Percentiles rank a stretch among this genome's conserved stretches.
Evolutionary conservation across 2,329 filamentous ascomycete species (phyloP).

Genomic region (Clarireedia sp.): DNA sequence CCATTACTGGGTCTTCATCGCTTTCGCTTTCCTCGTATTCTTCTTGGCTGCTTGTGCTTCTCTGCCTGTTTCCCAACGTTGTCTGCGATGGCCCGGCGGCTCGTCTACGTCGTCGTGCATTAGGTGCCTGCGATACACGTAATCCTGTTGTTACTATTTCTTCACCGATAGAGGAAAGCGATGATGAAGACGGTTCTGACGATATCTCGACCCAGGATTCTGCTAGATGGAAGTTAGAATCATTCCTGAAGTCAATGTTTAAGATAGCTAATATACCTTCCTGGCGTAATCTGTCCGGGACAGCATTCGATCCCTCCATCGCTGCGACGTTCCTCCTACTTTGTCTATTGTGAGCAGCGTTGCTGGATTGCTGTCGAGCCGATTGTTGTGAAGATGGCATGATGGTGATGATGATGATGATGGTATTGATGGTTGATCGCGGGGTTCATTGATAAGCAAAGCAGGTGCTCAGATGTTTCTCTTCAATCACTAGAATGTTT

Average conservation of each 20-base stretch:
- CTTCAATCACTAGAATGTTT: not conserved
- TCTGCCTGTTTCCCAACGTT: slow-evolving; percentile 33
- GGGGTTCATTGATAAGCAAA: slow-evolving; percentile 1
- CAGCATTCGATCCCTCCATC: slow-evolving; percentile 14
- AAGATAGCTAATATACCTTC: slow-evolving; percentile 19
- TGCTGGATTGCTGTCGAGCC: slow-evolving; percentile 5
- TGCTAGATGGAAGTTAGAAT: slow-evolving; percentile 32
- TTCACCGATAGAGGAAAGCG: slow-evolving; percentile 74
- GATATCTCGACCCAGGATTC: slow-evolving; percentile 96
- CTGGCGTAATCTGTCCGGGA: slow-evolving; percentile 21
- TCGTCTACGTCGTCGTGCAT: slow-evolving; percentile 49
- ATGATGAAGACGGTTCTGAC: slow-evolving; percentile 89
- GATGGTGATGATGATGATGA: slow-evolving; percentile 6
- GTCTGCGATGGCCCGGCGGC: slow-evolving; percentile 22
- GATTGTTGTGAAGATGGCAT: slow-evolving; percentile 8
- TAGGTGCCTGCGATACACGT: slow-evolving; percentile 59
- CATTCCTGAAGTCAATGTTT: not conserved
- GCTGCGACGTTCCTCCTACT: slow-evolving; percentile 1
- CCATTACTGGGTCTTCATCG: slow-evolving; percentile 65
- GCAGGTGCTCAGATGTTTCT: slow-evolving; percentile 2
- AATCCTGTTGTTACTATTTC: slow-evolving; percentile 89
- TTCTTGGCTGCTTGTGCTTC: slow-evolving; percentile 70
- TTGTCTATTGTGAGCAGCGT: not conserved
- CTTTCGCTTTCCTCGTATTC: slow-evolving; percentile 92
- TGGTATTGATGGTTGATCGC: not conserved